Evolutionary conservation across 202 grass and related monocot species (phyloP), one percentile per base, ranked within the genome.

Genomic region (Brachypodium distachyon): DNA sequence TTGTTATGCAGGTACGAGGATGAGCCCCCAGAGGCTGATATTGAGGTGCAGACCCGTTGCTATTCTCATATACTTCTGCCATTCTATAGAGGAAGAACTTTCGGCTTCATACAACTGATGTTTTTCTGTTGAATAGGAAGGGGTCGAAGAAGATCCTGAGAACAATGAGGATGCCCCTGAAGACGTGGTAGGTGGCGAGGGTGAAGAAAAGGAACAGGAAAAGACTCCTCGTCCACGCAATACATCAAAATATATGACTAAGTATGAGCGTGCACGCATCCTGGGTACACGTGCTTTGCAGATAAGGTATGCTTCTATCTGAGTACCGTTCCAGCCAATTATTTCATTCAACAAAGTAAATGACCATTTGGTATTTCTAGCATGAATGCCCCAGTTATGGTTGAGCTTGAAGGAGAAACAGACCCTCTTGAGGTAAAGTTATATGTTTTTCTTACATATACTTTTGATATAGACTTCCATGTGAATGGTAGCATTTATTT

Each of bases 381-480:
- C 68, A 97, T 97, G 94, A 97, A 97, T 86, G 94, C 94, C 71
- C 94, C 94, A 61, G 94, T 97, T 21, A 94, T 97, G 94, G 91
- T 97, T 57, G 94, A 97, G 80, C 91, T 97, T 60, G 91, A 94
- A 69, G 91, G 94, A 12, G 94, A 97, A 87, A 97, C 91, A 56
- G 91, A 97, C 68, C 94, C 94, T 51, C 78, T 97, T 51, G 94
- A 97, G 94, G 88, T 94, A 88, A 81, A 70, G 27, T 42, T 47
- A 13, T 57, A 40, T 72, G 27, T 74, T 23, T 18, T 13, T 5
- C 29, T 63, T 46, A 14, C 16, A 47, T 77, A 57, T 8, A 43
- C 31, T 41, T 77, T 22, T 47, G 23, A 49, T 81, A 9, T 19
- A 13, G 31, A 18, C 42, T 27, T 46, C 41, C 12, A 39, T 39